phyloP scores from a whole-genome alignment of 306 rosid genomes.

The Acacia confusa region DNA sequence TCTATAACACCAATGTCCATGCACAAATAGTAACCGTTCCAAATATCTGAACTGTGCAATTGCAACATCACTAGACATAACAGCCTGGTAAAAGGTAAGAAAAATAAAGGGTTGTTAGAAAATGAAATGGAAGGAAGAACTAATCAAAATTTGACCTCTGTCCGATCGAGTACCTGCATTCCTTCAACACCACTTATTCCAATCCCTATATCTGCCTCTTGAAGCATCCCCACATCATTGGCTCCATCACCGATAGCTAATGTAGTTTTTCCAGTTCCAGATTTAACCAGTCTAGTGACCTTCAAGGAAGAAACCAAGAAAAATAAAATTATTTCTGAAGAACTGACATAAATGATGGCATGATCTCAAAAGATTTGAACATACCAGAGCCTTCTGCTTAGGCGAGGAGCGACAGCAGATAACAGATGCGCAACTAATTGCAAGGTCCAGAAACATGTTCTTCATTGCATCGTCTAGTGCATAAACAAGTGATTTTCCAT shows the following conservation, averaged over 20 bases:
- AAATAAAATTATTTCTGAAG: not conserved
- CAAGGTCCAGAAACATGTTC: conserved; percentile 15
- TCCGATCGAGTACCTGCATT: conserved; percentile 53
- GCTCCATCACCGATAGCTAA: conserved; percentile 80
- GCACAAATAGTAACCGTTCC: conserved; percentile 72
- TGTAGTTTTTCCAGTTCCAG: conserved; percentile 41
- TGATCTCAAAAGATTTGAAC: not conserved
- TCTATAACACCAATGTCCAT: conserved; percentile 83
- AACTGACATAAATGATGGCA: not conserved
- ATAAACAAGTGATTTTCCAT: conserved; percentile 12
- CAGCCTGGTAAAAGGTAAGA: conserved; percentile 48
- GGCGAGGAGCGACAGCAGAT: conserved; percentile 19
- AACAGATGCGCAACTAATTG: not conserved
- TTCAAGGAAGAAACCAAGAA: not conserved
- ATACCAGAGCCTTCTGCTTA: conserved; percentile 11
- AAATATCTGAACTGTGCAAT: conserved; percentile 55
- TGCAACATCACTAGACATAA: conserved; percentile 52
- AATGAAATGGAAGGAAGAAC: not conserved
- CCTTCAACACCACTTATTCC: conserved; percentile 82
- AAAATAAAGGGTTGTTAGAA: not conserved
- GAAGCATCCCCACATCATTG: conserved; percentile 82
- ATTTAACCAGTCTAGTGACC: conserved; percentile 19
- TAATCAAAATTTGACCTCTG: not conserved
- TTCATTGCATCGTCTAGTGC: not conserved
- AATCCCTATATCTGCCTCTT: conserved; percentile 76